Conservation (phyloP, 2,329 filamentous ascomycete species). For the Exophiala sideris region DNA sequence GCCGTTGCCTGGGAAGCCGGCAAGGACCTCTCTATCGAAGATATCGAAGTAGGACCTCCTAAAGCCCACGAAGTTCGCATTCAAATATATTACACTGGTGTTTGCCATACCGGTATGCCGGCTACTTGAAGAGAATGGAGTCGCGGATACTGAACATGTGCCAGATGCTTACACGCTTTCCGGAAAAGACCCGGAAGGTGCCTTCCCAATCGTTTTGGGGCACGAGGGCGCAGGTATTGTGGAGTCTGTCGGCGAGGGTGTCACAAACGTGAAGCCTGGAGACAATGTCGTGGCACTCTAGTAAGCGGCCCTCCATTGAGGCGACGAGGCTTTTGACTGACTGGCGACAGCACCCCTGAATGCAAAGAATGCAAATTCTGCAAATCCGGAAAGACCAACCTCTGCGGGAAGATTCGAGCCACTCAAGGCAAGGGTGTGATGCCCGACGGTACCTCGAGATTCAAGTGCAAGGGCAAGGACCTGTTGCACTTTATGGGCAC, state of each 20-base stretch:
- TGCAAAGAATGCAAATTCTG: constrained; percentile 99
- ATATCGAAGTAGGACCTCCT: constrained; percentile 86
- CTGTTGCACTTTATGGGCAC: constrained; percentile 99
- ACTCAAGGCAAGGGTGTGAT: constrained; percentile 95
- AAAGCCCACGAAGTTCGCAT: constrained; percentile 94
- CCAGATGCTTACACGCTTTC: constrained; percentile 89
- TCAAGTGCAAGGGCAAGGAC: constrained; percentile 91
- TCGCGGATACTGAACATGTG: constrained; percentile 13
- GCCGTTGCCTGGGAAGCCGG: constrained; percentile 97
- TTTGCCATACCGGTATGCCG: constrained; percentile 86
- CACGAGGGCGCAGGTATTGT: constrained; percentile 91
- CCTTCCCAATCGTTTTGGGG: constrained; percentile 82
- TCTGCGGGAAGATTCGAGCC: constrained; percentile 96
- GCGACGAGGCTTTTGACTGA: neutral
- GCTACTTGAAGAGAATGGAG: constrained; percentile 7
- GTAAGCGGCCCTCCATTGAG: constrained; percentile 46
- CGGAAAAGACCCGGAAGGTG: constrained; percentile 95
- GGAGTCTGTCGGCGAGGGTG: constrained; percentile 90
- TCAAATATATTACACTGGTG: constrained; percentile 94
- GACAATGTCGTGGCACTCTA: constrained; percentile 90
- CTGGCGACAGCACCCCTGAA: constrained; percentile 77
- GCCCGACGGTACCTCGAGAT: constrained; percentile 93
- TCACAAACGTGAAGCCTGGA: constrained; percentile 88
- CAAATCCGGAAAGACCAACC: constrained; percentile 98
- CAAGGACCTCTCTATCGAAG: constrained; percentile 83